Base-by-base conservation (phyloP, 2,329 filamentous ascomycete genomes). In the Diaporthe longicolla region DNA sequence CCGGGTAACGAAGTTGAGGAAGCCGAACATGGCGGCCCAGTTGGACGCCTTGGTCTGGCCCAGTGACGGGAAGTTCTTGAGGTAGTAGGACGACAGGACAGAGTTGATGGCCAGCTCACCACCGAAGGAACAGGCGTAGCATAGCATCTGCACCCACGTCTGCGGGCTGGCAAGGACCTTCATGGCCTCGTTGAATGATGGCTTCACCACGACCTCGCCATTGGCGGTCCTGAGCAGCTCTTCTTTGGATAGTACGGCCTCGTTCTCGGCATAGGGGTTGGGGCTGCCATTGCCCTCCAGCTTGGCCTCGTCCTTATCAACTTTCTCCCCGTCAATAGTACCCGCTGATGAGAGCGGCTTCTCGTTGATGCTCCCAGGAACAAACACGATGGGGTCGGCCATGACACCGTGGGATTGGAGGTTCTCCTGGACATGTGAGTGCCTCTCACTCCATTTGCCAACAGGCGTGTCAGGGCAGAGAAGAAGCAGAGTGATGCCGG, bases 391-490 rank as follows among this genome's bases (percentile, higher is more conserved):
- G n/a, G 72, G 17, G 15, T 66, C 59, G n/a, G 37, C 68, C 54
- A 69, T 69, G 40, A 86, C 78, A 13, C 84, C 83, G 78, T 89
- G 86, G 1, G 89, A 86, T 76, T 87, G 88, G 57, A 89, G 84
- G 68, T 91, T 72, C 32, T 74, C 72, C 43, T 72, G 68, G 19
- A 74, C 66, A 13, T 72, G 74, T 50, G 37, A 43, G 61, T 74
- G 87, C 40, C 94, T 91, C 52, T 96, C 92, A 9, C 89, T 89
- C 95, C 95, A 98, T 77, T 90, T 91, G 45, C 95, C 95, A 0
- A 91, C 93, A 0, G 95, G 95, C 0, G 94, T 95, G 80, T 98
- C 95, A 1, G 93, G 91, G 79, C 94, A 95, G 19, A 94, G 84
- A 32, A 95, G 80, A 4, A 97, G 82, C 84, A 97, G 92, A 21